Evolutionary conservation across 345 rosid species (phyloP).

Genomic region (Arabidopsis suecica): DNA sequence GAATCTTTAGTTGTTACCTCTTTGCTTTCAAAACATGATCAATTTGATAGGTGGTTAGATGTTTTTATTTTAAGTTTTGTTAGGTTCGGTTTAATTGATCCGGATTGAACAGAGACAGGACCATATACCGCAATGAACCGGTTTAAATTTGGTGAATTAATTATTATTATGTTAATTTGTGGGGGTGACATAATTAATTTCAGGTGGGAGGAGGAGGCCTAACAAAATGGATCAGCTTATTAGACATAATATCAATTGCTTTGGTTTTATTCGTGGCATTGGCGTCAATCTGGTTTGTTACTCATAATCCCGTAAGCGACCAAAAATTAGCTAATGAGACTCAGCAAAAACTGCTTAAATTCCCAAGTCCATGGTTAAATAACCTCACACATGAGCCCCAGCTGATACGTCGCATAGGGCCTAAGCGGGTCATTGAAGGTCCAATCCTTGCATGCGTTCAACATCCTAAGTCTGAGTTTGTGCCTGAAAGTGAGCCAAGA

Average conservation of each 20-base stretch:
- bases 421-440: neutral
- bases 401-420: neutral
- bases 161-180: neutral
- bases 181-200: neutral
- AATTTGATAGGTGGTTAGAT: constrained; percentile 2
- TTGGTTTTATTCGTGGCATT: constrained; percentile 32
- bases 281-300: constrained; percentile 1
- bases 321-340: constrained; percentile 3
- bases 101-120: neutral
- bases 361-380: constrained; percentile 4
- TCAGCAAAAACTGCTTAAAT: constrained; percentile 8
- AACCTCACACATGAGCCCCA: constrained; percentile 4
- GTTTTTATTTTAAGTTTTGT: neutral
- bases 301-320: neutral
- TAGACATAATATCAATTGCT: constrained; percentile 4
- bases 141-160: constrained; percentile 10
- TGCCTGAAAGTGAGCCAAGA: constrained; percentile 6
- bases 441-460: neutral
- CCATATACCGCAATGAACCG: neutral
- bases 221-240: neutral
- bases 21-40: constrained; percentile 18
- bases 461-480: constrained; percentile 6
- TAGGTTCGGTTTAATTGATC: neutral
- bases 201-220: constrained; percentile 16
- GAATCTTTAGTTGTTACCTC: constrained; percentile 16